Evolutionary conservation across 1,284 basidiomycete species (phyloP).

Genomic region (Agroathelia rolfsii): DNA sequence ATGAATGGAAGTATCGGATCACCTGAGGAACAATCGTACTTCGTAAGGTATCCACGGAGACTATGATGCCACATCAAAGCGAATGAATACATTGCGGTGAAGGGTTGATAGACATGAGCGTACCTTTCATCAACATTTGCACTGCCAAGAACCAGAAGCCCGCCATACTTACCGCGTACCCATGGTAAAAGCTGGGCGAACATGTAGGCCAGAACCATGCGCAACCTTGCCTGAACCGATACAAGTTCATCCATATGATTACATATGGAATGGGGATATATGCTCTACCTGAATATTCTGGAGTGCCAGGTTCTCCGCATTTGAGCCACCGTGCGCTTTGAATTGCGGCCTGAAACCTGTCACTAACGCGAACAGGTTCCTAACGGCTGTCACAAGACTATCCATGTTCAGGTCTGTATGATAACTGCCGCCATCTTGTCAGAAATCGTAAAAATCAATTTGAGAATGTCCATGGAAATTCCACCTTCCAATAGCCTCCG

Average conservation of each 20-base stretch:
- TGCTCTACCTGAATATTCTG: constrained; percentile 86
- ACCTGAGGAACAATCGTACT: constrained; percentile 92
- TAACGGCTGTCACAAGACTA: constrained; percentile 75
- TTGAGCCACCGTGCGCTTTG: constrained; percentile 79
- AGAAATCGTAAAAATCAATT: too few species aligned
- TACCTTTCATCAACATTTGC: constrained; percentile 98
- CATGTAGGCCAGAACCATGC: constrained; percentile 96
- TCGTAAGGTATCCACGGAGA: constrained; percentile 93
- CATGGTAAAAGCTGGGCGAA: constrained; percentile 96
- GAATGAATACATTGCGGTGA: background rate
- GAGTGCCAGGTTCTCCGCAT: constrained; percentile 89
- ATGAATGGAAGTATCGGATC: constrained; percentile 11
- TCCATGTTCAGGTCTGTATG: constrained; percentile 98
- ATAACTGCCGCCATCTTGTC: constrained; percentile 56
- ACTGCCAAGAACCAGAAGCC: constrained; percentile 88
- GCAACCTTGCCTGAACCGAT: constrained; percentile 63
- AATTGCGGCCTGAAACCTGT: constrained; percentile 81
- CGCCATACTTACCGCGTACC: constrained; percentile 78
- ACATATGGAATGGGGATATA: constrained; percentile 1
- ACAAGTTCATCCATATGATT: constrained; percentile 1
- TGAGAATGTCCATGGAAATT: too few species aligned
- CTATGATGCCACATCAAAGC: constrained; percentile 26
- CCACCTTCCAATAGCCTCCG: constrained; percentile 87
- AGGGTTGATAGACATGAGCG: constrained; percentile 9
- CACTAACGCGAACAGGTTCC: constrained; percentile 76